phyloP scores from a whole-genome alignment of 345 rosid genomes.

The Lumnitzera racemosa region DNA sequence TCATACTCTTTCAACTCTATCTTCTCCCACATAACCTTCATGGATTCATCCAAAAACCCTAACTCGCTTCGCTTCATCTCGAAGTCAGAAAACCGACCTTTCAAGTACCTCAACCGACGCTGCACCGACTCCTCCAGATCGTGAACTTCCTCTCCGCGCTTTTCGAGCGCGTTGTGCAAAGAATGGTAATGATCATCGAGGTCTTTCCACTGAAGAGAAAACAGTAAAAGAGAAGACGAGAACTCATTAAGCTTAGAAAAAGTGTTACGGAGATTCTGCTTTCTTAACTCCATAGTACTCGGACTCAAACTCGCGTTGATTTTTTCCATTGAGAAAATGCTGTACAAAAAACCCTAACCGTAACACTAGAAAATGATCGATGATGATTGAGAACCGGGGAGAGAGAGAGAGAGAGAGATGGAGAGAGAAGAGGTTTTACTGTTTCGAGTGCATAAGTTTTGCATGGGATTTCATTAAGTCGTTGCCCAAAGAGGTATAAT shows the following conservation, averaged over 20 bases:
- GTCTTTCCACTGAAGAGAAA: conserved; percentile 42
- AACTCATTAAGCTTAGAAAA: conserved; percentile 23
- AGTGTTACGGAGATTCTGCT: conserved; percentile 13
- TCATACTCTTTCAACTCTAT: conserved; percentile 22
- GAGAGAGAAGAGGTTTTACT: too few relatives aligned
- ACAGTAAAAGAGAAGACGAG: conserved; percentile 33
- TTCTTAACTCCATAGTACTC: conserved; percentile 8
- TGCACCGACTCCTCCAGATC: conserved; percentile 10
- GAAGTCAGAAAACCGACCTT: conserved; percentile 9
- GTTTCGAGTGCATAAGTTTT: too few relatives aligned
- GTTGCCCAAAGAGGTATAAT: too few relatives aligned
- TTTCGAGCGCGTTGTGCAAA: conserved; percentile 11
- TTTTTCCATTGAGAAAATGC: conserved; percentile 8
- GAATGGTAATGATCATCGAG: conserved; percentile 27
- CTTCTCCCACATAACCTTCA: conserved; percentile 11
- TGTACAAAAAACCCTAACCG: too few relatives aligned
- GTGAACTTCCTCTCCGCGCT: conserved; percentile 21
- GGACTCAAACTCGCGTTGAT: conserved; percentile 7
- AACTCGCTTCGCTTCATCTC: conserved; percentile 11
- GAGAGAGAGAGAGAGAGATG: too few relatives aligned
- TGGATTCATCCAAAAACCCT: neutral
- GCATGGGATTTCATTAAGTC: too few relatives aligned
- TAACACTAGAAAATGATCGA: too few relatives aligned
- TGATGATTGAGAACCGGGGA: too few relatives aligned
- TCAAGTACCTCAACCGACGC: conserved; percentile 2